These are phyloP conservation scores for Alternaria dauci DNA, from an alignment of 2,329 filamentous ascomycete species.

Conservation along the genomic window DNA sequence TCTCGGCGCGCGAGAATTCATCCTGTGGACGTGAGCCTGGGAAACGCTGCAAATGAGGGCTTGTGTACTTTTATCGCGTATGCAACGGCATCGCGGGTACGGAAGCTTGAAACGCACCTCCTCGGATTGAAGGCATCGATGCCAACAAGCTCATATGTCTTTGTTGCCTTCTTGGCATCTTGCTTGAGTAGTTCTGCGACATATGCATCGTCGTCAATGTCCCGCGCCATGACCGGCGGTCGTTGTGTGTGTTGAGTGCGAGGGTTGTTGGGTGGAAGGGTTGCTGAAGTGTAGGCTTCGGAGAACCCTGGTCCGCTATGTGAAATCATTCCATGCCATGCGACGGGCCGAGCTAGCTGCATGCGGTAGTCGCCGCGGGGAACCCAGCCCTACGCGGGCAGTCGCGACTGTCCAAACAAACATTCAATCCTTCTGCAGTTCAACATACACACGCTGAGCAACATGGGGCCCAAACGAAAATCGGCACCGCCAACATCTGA, in stretches of 20 bases:
- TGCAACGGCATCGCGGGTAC: slow-evolving; percentile 11
- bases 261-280: neutral
- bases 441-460: slow-evolving; percentile 10
- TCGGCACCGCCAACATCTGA: slow-evolving; percentile 32
- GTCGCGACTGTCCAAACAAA: slow-evolving; percentile 42
- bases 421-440: slow-evolving; percentile 18
- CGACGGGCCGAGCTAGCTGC: slow-evolving; percentile 8
- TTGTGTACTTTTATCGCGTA: slow-evolving; percentile 16
- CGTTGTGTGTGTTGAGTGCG: neutral
- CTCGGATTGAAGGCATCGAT: slow-evolving; percentile 70
- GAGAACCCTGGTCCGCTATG: neutral
- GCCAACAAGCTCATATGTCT: slow-evolving; percentile 78
- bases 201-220: slow-evolving; percentile 71
- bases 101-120: slow-evolving; percentile 53
- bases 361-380: slow-evolving; percentile 32
- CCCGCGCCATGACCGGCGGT: slow-evolving; percentile 28
- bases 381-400: slow-evolving; percentile 27
- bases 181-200: slow-evolving; percentile 80
- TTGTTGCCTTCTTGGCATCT: slow-evolving; percentile 77
- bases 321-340: slow-evolving; percentile 15
- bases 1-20: slow-evolving; percentile 75
- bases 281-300: neutral
- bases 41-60: neutral
- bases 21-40: slow-evolving; percentile 52
- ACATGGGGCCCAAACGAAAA: slow-evolving; percentile 40